Conservation (phyloP, 257 asterid species). For the Salvia miltiorrhiza region DNA sequence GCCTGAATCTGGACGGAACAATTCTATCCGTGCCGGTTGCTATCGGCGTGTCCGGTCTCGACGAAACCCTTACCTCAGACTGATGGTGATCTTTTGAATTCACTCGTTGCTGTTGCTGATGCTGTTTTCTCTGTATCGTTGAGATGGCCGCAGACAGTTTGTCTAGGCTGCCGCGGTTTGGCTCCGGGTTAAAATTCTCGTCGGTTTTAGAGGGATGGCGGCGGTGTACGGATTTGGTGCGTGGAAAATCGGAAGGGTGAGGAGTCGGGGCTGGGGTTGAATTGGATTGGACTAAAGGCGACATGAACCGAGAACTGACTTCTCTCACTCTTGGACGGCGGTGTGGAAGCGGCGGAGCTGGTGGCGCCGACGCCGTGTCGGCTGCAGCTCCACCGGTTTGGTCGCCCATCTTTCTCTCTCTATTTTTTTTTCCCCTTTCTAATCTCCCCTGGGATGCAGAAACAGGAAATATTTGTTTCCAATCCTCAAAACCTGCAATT, state of each 20-base stretch:
- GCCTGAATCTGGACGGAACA: slow-evolving; percentile 64
- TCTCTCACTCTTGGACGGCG: slow-evolving; percentile 47
- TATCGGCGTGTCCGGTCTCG: slow-evolving; percentile 63
- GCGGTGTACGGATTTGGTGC: slow-evolving; percentile 34
- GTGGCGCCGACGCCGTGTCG: slow-evolving; percentile 12
- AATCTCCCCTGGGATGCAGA: not conserved
- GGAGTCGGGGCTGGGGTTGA: slow-evolving; percentile 30
- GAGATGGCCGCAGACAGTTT: slow-evolving; percentile 15
- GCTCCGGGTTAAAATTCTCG: slow-evolving; percentile 28
- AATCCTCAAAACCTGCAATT: not conserved
- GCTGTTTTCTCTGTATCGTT: slow-evolving; percentile 26
- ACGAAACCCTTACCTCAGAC: slow-evolving; percentile 27
- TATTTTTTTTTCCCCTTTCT: not conserved
- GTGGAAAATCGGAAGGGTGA: slow-evolving; percentile 28
- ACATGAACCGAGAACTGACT: slow-evolving; percentile 49
- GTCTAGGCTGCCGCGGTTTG: slow-evolving; percentile 7
- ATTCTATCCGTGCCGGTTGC: slow-evolving; percentile 41
- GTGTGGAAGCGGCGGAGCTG: slow-evolving; percentile 31
- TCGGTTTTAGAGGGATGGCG: slow-evolving; percentile 28
- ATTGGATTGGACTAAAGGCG: slow-evolving; percentile 37
- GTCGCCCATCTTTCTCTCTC: slow-evolving; percentile 20
- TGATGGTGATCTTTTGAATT: slow-evolving; percentile 29
- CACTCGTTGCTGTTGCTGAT: slow-evolving; percentile 19
- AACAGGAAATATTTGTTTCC: not conserved
- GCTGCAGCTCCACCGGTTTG: slow-evolving; percentile 17